Evolutionary conservation across 116 monocot genomes (phyloP).

Genomic region (Trichopus zeylanicus): DNA sequence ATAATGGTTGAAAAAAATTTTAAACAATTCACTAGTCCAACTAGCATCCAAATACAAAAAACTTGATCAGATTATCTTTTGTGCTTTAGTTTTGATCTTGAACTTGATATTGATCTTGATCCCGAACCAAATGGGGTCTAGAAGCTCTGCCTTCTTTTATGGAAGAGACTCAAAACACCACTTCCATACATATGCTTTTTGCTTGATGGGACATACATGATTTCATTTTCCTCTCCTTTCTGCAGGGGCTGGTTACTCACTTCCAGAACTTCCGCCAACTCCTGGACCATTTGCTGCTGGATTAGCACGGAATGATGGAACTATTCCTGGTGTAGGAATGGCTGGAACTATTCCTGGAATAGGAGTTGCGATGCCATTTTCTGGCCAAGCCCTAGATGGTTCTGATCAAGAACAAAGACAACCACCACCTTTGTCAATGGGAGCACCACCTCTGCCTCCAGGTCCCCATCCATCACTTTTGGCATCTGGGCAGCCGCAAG

Average conservation of each 20-base stretch:
- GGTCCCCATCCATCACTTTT: constrained; percentile 96
- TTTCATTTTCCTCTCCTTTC: too few species aligned
- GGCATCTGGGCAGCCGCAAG: constrained; percentile 61
- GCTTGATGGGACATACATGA: too few species aligned
- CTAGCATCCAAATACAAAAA: too few species aligned
- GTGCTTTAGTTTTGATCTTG: too few species aligned
- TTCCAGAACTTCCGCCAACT: constrained; percentile 56
- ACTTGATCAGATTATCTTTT: too few species aligned
- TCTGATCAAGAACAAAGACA: constrained; percentile 73
- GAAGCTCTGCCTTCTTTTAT: too few species aligned
- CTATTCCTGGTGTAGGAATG: constrained; percentile 92
- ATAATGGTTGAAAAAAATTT: too few species aligned
- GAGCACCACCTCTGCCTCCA: constrained; percentile 89
- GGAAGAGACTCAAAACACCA: too few species aligned
- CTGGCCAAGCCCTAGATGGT: constrained; percentile 49
- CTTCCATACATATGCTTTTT: too few species aligned
- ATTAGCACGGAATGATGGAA: constrained; percentile 74
- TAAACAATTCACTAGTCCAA: too few species aligned
- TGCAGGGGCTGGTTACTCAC: constrained; percentile 34
- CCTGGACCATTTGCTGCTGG: constrained; percentile 79
- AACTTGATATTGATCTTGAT: too few species aligned
- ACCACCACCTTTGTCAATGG: constrained; percentile 40
- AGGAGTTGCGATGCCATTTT: constrained; percentile 76
- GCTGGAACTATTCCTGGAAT: constrained; percentile 89
- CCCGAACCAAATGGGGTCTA: too few species aligned